A percentile compares a stretch with the other conserved stretches of the same genome.
phyloP scores from a whole-genome alignment of 192 early-diverging fungal genomes.

The Mortierella alpina region DNA sequence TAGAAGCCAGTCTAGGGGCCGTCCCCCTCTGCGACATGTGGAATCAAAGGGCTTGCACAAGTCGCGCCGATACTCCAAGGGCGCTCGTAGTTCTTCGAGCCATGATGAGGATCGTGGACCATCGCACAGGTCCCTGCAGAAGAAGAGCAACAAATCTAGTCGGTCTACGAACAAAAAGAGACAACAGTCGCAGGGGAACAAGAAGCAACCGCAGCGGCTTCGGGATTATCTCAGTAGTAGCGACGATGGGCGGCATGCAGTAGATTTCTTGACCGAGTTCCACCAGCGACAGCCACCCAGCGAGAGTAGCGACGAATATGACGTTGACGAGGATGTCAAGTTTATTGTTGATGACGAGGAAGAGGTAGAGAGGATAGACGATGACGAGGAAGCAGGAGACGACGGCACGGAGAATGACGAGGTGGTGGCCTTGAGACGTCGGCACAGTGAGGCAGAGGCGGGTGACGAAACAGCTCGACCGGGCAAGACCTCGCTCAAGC shows the following conservation, averaged over 20 bases:
- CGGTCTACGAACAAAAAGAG: constrained; percentile 15
- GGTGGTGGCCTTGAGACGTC: constrained; percentile 7
- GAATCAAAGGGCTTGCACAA: constrained; percentile 19
- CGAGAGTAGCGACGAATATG: constrained; percentile 34
- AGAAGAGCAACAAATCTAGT: constrained; percentile 8
- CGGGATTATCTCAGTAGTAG: constrained; percentile 63
- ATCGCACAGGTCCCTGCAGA: constrained; percentile 14
- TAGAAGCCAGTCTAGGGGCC: constrained; percentile 33
- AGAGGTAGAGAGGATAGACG: constrained; percentile 31
- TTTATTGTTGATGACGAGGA: constrained; percentile 50
- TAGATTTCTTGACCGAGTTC: constrained; percentile 62
- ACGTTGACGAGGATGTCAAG: constrained; percentile 28
- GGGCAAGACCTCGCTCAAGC: constrained; percentile 19
- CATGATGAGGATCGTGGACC: constrained; percentile 41
- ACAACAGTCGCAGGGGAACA: constrained; percentile 12
- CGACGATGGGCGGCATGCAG: constrained; percentile 54
- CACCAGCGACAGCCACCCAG: constrained; percentile 53
- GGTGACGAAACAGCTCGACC: constrained; percentile 11
- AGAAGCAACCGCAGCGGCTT: constrained; percentile 51
- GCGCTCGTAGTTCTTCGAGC: constrained; percentile 31
- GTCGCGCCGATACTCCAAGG: constrained; percentile 4
- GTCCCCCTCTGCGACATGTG: constrained; percentile 6
- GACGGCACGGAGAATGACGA: constrained; percentile 33
- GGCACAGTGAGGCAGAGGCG: constrained; percentile 19
- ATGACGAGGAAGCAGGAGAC: constrained; percentile 26